These are phyloP conservation scores for Acacia acuminata DNA, from an alignment of 306 rosid species.

Conservation along the genomic window DNA sequence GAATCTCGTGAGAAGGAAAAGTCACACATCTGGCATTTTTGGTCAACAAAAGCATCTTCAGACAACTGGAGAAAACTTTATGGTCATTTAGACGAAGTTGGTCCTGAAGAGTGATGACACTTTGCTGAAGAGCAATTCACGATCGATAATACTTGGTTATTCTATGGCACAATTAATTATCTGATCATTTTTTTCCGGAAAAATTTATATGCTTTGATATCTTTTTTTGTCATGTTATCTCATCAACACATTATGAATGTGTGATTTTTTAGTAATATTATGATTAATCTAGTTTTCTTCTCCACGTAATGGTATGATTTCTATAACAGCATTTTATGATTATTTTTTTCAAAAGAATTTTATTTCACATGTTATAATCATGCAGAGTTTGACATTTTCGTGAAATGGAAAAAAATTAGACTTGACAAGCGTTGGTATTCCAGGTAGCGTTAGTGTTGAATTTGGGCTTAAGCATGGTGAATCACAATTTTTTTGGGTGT, in stretches of 20 bases:
- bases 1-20: conserved; percentile 63
- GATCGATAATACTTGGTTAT: background rate
- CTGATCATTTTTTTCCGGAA: background rate
- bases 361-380: background rate
- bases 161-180: background rate
- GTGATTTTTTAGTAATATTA: background rate
- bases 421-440: background rate
- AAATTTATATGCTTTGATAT: background rate
- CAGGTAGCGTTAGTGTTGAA: too few relatives aligned
- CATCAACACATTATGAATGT: background rate
- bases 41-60: conserved; percentile 77
- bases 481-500: too few relatives aligned
- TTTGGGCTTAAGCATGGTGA: too few relatives aligned
- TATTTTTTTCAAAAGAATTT: too few relatives aligned
- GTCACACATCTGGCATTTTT: conserved; percentile 73
- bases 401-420: background rate
- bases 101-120: background rate
- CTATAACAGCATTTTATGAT: background rate
- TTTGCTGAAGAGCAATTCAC: background rate
- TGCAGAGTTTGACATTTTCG: background rate
- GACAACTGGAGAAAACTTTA: conserved; percentile 52
- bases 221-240: background rate
- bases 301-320: background rate
- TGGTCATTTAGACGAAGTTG: conserved; percentile 63
- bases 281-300: background rate